Percentiles rank a stretch among this genome's conserved stretches.
Conservation (phyloP, 192 early-diverging fungal species). For the Podila verticillata region DNA sequence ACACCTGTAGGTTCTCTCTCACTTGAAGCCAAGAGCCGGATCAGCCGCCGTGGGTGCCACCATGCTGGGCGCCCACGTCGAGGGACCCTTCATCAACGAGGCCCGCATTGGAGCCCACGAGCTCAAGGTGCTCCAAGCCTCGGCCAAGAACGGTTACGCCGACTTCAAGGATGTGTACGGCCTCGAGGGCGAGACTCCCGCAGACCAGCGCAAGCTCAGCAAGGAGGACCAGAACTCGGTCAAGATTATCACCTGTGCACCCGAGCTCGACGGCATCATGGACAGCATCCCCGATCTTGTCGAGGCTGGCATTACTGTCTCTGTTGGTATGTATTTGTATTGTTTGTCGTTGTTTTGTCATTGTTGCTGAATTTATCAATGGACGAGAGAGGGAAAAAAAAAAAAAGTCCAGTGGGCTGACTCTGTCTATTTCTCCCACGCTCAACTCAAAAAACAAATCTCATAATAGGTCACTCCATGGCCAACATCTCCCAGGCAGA, state of each 20-base stretch:
- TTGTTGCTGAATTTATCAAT: background rate
- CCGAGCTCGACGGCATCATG: constrained; percentile 78
- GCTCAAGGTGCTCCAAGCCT: constrained; percentile 63
- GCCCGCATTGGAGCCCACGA: constrained; percentile 85
- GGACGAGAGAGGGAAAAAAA: background rate
- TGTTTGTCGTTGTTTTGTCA: background rate
- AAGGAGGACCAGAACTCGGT: constrained; percentile 62
- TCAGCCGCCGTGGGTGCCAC: constrained; percentile 70
- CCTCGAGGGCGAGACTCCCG: constrained; percentile 53
- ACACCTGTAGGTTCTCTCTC: constrained; percentile 55
- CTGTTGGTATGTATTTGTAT: constrained; percentile 56
- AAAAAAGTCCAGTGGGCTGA: background rate
- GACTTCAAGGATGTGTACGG: constrained; percentile 82
- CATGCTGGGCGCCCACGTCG: constrained; percentile 69
- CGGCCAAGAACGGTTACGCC: constrained; percentile 65
- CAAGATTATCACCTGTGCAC: constrained; percentile 80
- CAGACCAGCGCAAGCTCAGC: constrained; percentile 21
- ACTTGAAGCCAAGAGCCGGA: constrained; percentile 72
- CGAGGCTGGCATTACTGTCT: constrained; percentile 70
- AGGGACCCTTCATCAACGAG: constrained; percentile 72
- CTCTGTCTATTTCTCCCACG: constrained; percentile 3
- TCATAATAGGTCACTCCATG: constrained; percentile 67
- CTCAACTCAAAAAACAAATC: background rate
- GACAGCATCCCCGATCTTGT: constrained; percentile 73
- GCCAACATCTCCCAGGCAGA: constrained; percentile 72